These are phyloP conservation scores for Nothopassalora personata DNA, from an alignment of 2,329 filamentous ascomycete species.

Conservation along the genomic window DNA sequence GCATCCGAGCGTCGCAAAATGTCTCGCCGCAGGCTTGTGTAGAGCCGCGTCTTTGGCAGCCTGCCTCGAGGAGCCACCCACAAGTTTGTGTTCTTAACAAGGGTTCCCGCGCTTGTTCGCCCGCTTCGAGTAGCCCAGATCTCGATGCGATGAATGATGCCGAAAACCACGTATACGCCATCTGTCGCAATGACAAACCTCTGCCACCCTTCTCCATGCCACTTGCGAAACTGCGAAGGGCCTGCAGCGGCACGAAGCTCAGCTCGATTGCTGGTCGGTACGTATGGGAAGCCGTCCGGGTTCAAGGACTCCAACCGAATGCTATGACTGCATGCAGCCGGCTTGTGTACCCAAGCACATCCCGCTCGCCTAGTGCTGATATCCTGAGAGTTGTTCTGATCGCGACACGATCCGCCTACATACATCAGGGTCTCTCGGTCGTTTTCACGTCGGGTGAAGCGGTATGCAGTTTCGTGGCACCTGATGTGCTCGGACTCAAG, in stretches of 20 bases:
- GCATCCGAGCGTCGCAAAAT: too few relatives aligned
- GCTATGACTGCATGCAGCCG: too few relatives aligned
- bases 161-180: slow-evolving; percentile 1
- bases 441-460: too few relatives aligned
- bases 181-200: slow-evolving; percentile 2
- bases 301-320: too few relatives aligned
- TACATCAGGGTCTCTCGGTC: too few relatives aligned
- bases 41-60: not conserved
- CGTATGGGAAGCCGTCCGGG: not conserved
- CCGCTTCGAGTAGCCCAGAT: not conserved
- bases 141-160: slow-evolving; percentile 4
- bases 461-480: too few relatives aligned
- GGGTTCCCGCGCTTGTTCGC: not conserved
- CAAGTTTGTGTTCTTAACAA: slow-evolving; percentile 2
- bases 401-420: too few relatives aligned
- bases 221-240: slow-evolving; percentile 1
- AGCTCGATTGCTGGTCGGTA: slow-evolving; percentile 4
- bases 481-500: too few relatives aligned
- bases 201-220: slow-evolving; percentile 1
- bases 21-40: too few relatives aligned
- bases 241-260: slow-evolving; percentile 5
- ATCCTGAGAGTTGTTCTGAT: too few relatives aligned
- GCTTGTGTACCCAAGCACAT: too few relatives aligned
- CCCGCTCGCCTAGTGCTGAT: too few relatives aligned
- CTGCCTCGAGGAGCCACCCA: not conserved